Evolutionary conservation across 805 yeast species (phyloP), one percentile per base, ranked within the genome.

Genomic region (Kluyveromyces siamensis): DNA sequence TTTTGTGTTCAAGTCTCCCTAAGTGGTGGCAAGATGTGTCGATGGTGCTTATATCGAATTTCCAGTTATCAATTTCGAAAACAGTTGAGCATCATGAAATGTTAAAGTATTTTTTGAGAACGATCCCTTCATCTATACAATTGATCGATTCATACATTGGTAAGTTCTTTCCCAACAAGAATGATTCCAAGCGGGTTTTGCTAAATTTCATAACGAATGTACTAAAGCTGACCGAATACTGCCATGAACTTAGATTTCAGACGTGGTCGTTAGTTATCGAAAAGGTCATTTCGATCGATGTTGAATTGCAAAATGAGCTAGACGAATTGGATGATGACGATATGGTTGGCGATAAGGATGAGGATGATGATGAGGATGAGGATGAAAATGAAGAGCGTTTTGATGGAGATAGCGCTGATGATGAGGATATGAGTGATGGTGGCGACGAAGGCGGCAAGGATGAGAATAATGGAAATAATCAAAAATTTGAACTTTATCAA

Each of bases 21-120:
- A 87, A 82, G 64, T 91, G 95, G 87, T 81, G 93, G 79, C 76
- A 79, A 53, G 95, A 87, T 50, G 87, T 91, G n/a, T 81, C 86
- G 18, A 71, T 74, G 51, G 76, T 78, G 50, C 66, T 91, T n/a
- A 75, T 89, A 10, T 57, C 72, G 17, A 88, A 81, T 57, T 85
- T 91, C 57, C 67, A 62, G 18, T 52, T 67, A 40, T 46, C 66
- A 6, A 45, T 57, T 13, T 52, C 55, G 3, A 63, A 57, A 48
- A 72, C 71, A 46, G 58, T 58, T 44, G 55, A 80, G 53, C 84
- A 81, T 65, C 97, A 91, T 68, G 73, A 74, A 13, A 72, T 87
- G 40, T 67, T 91, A 47, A 66, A 70, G 49, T 79, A 80, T 59
- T 75, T 93, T 51, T 69, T 89, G 35, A 75, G 76, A 41, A 76